Evolutionary conservation across 768 basidiomycete species (phyloP).

Genomic region (Tricholoma bakamatsutake): DNA sequence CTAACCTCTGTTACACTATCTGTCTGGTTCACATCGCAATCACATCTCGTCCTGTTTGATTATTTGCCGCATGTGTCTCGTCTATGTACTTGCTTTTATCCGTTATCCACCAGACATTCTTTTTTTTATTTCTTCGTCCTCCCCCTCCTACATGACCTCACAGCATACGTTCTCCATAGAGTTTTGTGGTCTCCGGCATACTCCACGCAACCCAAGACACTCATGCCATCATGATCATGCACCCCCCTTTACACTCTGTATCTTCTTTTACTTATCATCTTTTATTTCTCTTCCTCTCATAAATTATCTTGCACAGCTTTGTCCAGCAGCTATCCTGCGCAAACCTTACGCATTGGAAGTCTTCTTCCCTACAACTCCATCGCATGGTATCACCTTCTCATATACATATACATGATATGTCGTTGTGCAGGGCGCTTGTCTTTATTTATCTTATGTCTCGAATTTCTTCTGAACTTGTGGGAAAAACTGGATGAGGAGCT

Average conservation of each 20-base stretch:
- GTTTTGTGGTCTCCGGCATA: constrained; percentile 8
- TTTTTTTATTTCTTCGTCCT: constrained; percentile 1
- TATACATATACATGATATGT: constrained; percentile 17
- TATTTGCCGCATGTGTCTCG: constrained; percentile 3
- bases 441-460: no score
- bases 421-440: constrained; percentile 24
- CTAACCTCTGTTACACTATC: constrained; percentile 15
- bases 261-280: constrained; percentile 9
- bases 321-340: no score
- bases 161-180: constrained; percentile 11
- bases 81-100: constrained; percentile 19
- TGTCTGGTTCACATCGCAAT: constrained; percentile 12
- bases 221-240: constrained; percentile 16
- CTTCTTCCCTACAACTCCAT: constrained; percentile 1
- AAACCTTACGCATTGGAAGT: not conserved
- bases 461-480: no score
- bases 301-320: constrained; percentile 22
- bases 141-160: constrained; percentile 13
- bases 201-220: constrained; percentile 13
- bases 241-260: constrained; percentile 8
- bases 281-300: constrained; percentile 15
- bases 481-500: no score
- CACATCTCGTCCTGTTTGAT: constrained; percentile 17
- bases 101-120: constrained; percentile 24
- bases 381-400: not conserved